Conservation (phyloP, 2,329 filamentous ascomycete species). For the Pseudocercospora eumusae region DNA sequence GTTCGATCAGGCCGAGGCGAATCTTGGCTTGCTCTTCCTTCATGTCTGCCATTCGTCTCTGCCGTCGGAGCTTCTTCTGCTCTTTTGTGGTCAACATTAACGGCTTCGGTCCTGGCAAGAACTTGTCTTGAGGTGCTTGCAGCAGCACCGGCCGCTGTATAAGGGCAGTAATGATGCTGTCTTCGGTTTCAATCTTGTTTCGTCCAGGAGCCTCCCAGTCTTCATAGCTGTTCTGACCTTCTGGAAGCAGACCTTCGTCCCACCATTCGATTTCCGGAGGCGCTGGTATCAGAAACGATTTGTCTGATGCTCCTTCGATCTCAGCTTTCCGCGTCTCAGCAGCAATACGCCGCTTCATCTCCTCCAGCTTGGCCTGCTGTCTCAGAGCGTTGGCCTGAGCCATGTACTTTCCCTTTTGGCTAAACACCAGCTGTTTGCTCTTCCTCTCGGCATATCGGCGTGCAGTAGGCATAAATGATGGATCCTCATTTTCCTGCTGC, state of each 20-base stretch:
- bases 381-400: slow-evolving; percentile 87
- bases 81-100: slow-evolving; percentile 92
- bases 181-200: slow-evolving; percentile 73
- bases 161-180: slow-evolving; percentile 85
- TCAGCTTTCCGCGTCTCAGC: slow-evolving; percentile 85
- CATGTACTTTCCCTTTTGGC: slow-evolving; percentile 96
- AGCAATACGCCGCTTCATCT: slow-evolving; percentile 91
- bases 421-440: slow-evolving; percentile 80
- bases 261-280: slow-evolving; percentile 96
- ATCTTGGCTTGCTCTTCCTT: slow-evolving; percentile 98
- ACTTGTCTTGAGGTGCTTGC: slow-evolving; percentile 87
- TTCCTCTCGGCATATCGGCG: slow-evolving; percentile 65
- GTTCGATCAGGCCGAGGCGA: slow-evolving; percentile 81
- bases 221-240: slow-evolving; percentile 65
- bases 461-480: slow-evolving; percentile 59
- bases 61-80: slow-evolving; percentile 84
- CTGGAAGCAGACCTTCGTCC: slow-evolving; percentile 84
- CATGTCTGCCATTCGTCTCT: slow-evolving; percentile 85
- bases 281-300: slow-evolving; percentile 74
- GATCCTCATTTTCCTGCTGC: slow-evolving; percentile 57
- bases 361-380: slow-evolving; percentile 83
- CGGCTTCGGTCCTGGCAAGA: slow-evolving; percentile 74
- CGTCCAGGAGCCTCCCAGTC: slow-evolving; percentile 62
- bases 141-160: slow-evolving; percentile 91
- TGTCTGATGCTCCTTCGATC: slow-evolving; percentile 91